Conservation (phyloP, 2,329 filamentous ascomycete genomes). For the Sarocladium brachiariae region DNA sequence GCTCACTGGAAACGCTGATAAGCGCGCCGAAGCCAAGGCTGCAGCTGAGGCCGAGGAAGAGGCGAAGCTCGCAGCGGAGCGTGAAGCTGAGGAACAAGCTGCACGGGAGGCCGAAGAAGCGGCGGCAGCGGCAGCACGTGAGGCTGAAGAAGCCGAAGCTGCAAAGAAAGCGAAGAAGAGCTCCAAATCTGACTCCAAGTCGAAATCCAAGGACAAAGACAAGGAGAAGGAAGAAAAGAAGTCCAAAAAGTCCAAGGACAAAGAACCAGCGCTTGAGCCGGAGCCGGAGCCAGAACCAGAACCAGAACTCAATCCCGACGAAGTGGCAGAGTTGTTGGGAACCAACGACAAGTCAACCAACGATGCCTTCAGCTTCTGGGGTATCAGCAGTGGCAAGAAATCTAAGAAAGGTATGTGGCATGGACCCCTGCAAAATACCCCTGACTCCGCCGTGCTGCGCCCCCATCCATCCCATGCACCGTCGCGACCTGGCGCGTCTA, state of each 20-base stretch:
- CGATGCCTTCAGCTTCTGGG: slow-evolving; percentile 53
- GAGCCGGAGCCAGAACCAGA: slow-evolving; percentile 16
- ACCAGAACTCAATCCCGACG: slow-evolving; percentile 31
- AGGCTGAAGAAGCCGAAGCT: slow-evolving; percentile 25
- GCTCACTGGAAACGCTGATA: slow-evolving; percentile 16
- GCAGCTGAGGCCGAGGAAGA: slow-evolving; percentile 20
- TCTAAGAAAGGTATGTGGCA: slow-evolving; percentile 32
- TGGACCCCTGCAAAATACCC: slow-evolving; percentile 11
- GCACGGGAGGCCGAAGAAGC: slow-evolving; percentile 20
- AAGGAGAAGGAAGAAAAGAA: slow-evolving; percentile 19
- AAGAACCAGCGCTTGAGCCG: slow-evolving; percentile 11
- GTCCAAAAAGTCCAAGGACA: slow-evolving; percentile 18
- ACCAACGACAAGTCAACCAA: slow-evolving; percentile 23
- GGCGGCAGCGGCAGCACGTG: slow-evolving; percentile 24
- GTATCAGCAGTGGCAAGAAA: slow-evolving; percentile 37
- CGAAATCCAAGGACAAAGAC: slow-evolving; percentile 25
- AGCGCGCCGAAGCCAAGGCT: slow-evolving; percentile 16
- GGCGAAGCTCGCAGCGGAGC: slow-evolving; percentile 16
- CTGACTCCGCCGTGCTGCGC: slow-evolving; percentile 1
- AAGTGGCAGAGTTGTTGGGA: slow-evolving; percentile 36
- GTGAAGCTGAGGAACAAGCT: slow-evolving; percentile 27
- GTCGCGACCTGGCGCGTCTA: slow-evolving; percentile 8
- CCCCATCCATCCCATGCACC: no score
- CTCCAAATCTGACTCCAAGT: slow-evolving; percentile 27
- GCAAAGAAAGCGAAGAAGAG: slow-evolving; percentile 29